phyloP scores from a whole-genome alignment of 2,329 filamentous ascomycete species.

The Phaeosphaeria sp. region DNA sequence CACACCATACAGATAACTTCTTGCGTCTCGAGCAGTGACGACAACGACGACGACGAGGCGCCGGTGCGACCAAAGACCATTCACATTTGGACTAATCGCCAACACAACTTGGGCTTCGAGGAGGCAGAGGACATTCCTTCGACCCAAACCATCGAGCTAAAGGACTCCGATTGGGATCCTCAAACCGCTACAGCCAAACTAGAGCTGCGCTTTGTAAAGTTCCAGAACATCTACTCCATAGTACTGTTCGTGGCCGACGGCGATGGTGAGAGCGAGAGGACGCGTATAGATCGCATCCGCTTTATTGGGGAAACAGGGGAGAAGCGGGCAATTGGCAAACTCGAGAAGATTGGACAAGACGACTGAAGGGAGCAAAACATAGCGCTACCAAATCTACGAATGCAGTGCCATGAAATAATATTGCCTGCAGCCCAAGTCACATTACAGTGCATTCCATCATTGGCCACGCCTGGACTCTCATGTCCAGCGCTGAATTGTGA shows the following conservation, averaged over 20 bases:
- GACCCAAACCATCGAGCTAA: constrained; percentile 79
- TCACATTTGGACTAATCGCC: constrained; percentile 84
- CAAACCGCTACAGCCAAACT: constrained; percentile 59
- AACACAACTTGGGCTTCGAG: constrained; percentile 91
- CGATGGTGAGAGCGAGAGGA: constrained; percentile 83
- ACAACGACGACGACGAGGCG: constrained; percentile 75
- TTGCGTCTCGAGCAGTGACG: constrained; percentile 64
- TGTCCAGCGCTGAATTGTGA: too few species aligned
- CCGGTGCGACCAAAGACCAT: constrained; percentile 83
- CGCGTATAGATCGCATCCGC: constrained; percentile 78
- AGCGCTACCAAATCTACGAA: not conserved
- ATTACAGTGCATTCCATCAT: too few species aligned
- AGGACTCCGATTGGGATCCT: constrained; percentile 74
- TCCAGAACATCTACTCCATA: constrained; percentile 88
- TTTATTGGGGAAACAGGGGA: constrained; percentile 89
- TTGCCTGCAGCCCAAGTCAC: not conserved
- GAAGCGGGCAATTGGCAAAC: constrained; percentile 90
- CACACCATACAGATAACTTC: constrained; percentile 90
- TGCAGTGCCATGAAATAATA: not conserved
- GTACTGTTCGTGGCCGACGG: constrained; percentile 85
- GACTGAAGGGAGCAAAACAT: constrained; percentile 10
- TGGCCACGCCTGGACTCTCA: too few species aligned
- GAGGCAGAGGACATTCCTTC: constrained; percentile 87
- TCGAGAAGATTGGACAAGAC: constrained; percentile 91
- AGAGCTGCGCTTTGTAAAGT: constrained; percentile 89